phyloP scores from a whole-genome alignment of 139 green algal genomes.

The Pleodorina starrii region DNA sequence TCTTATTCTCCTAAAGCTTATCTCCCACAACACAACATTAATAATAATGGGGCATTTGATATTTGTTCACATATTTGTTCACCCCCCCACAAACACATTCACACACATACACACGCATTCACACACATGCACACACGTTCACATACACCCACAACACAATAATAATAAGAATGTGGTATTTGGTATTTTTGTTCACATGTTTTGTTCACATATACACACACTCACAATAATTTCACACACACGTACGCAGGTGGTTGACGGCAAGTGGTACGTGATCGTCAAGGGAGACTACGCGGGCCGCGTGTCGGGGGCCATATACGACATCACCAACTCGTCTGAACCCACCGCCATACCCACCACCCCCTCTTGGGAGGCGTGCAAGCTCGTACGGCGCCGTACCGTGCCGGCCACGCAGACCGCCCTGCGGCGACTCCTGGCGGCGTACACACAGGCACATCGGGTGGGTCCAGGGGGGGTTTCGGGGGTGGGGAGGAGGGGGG shows the following conservation, averaged over 20 bases:
- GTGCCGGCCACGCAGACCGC: conserved; percentile 45
- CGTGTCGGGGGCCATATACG: conserved; percentile 73
- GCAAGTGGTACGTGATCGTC: conserved; percentile 79
- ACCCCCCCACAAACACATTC: no score
- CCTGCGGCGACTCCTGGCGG: conserved; percentile 58
- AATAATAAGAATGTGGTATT: no score
- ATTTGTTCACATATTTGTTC: no score
- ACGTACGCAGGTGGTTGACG: conserved; percentile 65
- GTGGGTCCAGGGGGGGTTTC: conserved; percentile 6
- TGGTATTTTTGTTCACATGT: no score
- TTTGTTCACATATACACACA: no score
- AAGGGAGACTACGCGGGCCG: conserved; percentile 79
- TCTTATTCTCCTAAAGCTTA: no score
- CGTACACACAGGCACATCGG: conserved; percentile 64
- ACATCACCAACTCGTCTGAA: conserved; percentile 66
- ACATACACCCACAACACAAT: no score
- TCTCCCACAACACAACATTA: no score
- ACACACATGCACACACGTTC: no score
- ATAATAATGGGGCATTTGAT: no score
- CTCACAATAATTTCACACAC: no score
- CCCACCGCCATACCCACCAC: conserved; percentile 54
- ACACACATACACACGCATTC: no score
- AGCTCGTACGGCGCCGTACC: conserved; percentile 48
- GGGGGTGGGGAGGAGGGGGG: not conserved
- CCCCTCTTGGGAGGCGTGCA: conserved; percentile 63